Percentiles rank a stretch among this genome's conserved stretches.
Conservation (phyloP, 208 protist genomes). For the Angomonas ambiguus region DNA sequence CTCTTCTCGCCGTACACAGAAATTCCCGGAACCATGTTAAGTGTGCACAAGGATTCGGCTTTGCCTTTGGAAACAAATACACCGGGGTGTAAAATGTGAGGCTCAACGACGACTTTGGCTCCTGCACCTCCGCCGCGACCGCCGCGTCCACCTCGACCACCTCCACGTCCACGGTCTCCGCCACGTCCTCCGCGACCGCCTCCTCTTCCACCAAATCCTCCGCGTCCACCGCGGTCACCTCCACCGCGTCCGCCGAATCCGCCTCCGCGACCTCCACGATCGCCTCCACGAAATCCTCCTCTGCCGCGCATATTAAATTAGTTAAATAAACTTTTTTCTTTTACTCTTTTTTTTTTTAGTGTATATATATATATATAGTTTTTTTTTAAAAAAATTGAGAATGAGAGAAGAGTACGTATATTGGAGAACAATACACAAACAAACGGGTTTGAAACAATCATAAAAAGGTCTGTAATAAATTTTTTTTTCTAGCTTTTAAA, state of each 20-base stretch:
- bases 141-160: slow-evolving; percentile 52
- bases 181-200: slow-evolving; percentile 37
- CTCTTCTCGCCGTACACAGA: slow-evolving; percentile 99
- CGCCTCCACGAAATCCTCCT: slow-evolving; percentile 9
- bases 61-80: slow-evolving; percentile 99
- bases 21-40: slow-evolving; percentile 98
- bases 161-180: slow-evolving; percentile 39
- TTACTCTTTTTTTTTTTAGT: neutral
- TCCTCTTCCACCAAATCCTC: slow-evolving; percentile 34
- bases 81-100: slow-evolving; percentile 95
- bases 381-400: slow-evolving; percentile 4
- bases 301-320: slow-evolving; percentile 26
- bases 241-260: slow-evolving; percentile 35
- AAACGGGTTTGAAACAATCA: too few species aligned
- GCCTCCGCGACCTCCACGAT: slow-evolving; percentile 15
- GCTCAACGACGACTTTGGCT: slow-evolving; percentile 96
- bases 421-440: neutral
- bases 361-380: neutral
- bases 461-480: too few species aligned
- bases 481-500: too few species aligned
- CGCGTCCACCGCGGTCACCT: slow-evolving; percentile 40
- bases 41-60: slow-evolving; percentile 97
- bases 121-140: slow-evolving; percentile 82
- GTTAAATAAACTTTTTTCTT: slow-evolving; percentile 1
- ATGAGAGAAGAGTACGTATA: neutral